Base-by-base conservation (phyloP, 371 early-diverging fungal genomes). In the Zychaea mexicana region DNA sequence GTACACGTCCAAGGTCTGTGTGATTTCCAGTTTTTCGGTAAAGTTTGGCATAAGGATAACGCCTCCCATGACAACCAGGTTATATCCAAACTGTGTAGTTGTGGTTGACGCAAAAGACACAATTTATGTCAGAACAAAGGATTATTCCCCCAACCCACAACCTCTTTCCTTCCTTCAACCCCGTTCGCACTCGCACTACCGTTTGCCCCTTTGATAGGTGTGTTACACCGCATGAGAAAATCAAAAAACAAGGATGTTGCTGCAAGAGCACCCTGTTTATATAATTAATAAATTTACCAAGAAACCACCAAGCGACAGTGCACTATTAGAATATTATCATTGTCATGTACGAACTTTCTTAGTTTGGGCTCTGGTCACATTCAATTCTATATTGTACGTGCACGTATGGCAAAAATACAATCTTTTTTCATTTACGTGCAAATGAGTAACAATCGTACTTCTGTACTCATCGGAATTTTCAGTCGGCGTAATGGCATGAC, bases 271-370 rank as follows among this genome's bases (percentile, higher is more conserved):
- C 42, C 5, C n/a, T 24, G 38, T n/a, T n/a, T 7, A 33, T 46
- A 31, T 55, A 27, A 17, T 56, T 30, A 17, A 27, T 15, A 21
- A 52, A 8, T 39, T 57, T 52, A 65, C 65, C 65, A 65, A 17
- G 24, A 65, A 65, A 3, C 65, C 65, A 12, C 65, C 65, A 31
- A 65, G 21, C 12, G 65, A 49, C 52, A 65, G 27, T 42, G 49
- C 49, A 19, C 65, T 65, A 33, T 22, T 54, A 38, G 12, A 45
- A 45, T 10, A n/a, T 39, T 0, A 57, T 22, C 5, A 33, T n/a
- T n/a, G n/a, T n/a, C n/a, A n/a, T n/a, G n/a, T n/a, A n/a, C n/a
- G n/a, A n/a, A n/a, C n/a, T n/a, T n/a, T n/a, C n/a, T n/a, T n/a
- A n/a, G n/a, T n/a, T n/a, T n/a, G n/a, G n/a, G n/a, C n/a, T n/a